Conservation (phyloP, 805 yeast species). For the Cyberlindnera meyerae region DNA sequence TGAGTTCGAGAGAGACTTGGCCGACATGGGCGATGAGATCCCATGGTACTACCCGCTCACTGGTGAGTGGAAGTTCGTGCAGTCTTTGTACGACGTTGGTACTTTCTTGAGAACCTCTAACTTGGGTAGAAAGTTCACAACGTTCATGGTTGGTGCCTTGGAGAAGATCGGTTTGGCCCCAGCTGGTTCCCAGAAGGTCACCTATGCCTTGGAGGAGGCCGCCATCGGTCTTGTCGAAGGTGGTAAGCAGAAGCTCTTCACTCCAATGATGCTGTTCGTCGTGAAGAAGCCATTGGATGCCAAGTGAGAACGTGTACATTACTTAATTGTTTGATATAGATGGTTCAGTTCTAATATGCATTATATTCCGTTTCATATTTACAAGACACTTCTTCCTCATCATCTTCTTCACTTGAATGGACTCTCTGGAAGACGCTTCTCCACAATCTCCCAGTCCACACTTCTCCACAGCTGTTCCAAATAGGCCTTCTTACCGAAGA, state of each 20-base stretch:
- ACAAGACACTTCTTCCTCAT: no score
- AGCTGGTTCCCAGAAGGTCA: constrained; percentile 84
- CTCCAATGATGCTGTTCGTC: constrained; percentile 96
- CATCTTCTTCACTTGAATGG: no score
- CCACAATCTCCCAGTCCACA: constrained; percentile 66
- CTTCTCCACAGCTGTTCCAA: constrained; percentile 64
- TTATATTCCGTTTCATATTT: no score
- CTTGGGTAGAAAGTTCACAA: constrained; percentile 83
- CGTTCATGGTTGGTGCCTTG: constrained; percentile 70
- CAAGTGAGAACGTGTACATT: background rate
- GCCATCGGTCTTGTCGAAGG: constrained; percentile 94
- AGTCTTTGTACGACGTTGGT: constrained; percentile 67
- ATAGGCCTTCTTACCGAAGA: constrained; percentile 62
- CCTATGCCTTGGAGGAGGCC: constrained; percentile 92
- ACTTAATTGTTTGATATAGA: background rate
- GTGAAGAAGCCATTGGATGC: constrained; percentile 66
- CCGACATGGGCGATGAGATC: constrained; percentile 71
- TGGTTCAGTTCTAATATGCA: no score
- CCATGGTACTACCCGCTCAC: constrained; percentile 98
- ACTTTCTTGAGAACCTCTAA: constrained; percentile 86
- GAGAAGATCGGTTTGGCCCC: constrained; percentile 89
- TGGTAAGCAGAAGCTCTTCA: constrained; percentile 83
- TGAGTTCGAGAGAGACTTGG: constrained; percentile 72
- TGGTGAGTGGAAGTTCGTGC: constrained; percentile 89
- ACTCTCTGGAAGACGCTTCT: constrained; percentile 26